phyloP scores from a whole-genome alignment of 148 eudicot genomes.

The Rhododendron kiyosumense region DNA sequence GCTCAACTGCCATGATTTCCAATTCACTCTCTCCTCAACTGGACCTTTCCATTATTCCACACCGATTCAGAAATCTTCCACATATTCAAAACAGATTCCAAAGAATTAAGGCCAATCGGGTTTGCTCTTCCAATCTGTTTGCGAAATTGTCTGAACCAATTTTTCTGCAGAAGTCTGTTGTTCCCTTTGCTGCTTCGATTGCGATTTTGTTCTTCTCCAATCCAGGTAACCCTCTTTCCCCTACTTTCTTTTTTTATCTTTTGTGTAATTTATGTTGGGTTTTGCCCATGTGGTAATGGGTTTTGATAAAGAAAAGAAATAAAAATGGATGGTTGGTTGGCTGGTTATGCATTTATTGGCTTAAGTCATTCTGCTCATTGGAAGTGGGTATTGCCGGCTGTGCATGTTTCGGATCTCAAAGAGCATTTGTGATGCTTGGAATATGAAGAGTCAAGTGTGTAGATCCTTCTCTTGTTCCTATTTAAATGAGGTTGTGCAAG shows the following conservation, averaged over 20 bases:
- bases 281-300: too few species aligned
- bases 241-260: background rate
- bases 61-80: background rate
- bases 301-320: too few species aligned
- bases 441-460: too few species aligned
- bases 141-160: background rate
- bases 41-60: conserved; percentile 1
- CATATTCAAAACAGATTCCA: background rate
- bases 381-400: too few species aligned
- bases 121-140: background rate
- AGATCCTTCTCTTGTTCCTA: too few species aligned
- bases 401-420: too few species aligned
- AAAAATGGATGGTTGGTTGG: too few species aligned
- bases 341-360: too few species aligned
- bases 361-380: too few species aligned
- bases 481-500: too few species aligned
- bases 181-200: conserved; percentile 55
- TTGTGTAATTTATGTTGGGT: background rate
- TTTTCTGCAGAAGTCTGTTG: conserved; percentile 32
- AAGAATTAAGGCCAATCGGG: background rate
- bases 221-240: conserved; percentile 42
- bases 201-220: conserved; percentile 47
- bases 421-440: too few species aligned
- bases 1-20: conserved; percentile 31
- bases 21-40: conserved; percentile 28